Evolutionary conservation across 805 yeast genomes (phyloP).

Genomic region (Pichia rugopelliculosa): DNA sequence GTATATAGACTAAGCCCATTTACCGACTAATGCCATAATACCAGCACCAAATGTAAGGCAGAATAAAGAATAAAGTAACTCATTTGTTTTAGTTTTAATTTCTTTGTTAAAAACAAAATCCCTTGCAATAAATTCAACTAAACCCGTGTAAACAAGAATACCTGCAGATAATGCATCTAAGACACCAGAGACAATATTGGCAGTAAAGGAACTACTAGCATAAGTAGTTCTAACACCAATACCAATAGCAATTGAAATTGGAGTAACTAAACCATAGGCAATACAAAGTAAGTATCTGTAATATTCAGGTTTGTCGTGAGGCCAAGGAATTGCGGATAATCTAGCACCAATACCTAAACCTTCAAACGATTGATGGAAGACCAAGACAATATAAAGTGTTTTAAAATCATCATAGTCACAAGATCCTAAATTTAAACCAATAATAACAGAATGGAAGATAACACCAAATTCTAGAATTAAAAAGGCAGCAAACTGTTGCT

Average conservation of each 20-base stretch:
- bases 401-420: slow-evolving; percentile 59
- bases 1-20: slow-evolving; percentile 44
- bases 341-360: slow-evolving; percentile 79
- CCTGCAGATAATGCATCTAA: slow-evolving; percentile 72
- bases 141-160: slow-evolving; percentile 62
- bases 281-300: slow-evolving; percentile 42
- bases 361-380: slow-evolving; percentile 73
- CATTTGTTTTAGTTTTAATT: slow-evolving; percentile 43
- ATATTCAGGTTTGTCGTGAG: slow-evolving; percentile 17
- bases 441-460: slow-evolving; percentile 70
- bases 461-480: slow-evolving; percentile 57
- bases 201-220: slow-evolving; percentile 44
- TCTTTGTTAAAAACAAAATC: slow-evolving; percentile 58
- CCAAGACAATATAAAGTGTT: slow-evolving; percentile 54
- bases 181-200: slow-evolving; percentile 57
- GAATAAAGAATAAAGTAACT: slow-evolving; percentile 40
- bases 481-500: slow-evolving; percentile 14
- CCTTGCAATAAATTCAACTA: slow-evolving; percentile 69
- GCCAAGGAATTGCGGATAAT: slow-evolving; percentile 45
- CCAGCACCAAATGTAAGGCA: slow-evolving; percentile 54
- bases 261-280: slow-evolving; percentile 52
- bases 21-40: slow-evolving; percentile 65
- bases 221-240: slow-evolving; percentile 59
- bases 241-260: slow-evolving; percentile 68
- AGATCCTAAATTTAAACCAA: slow-evolving; percentile 68